Base-by-base conservation (phyloP, 2,329 filamentous ascomycete genomes). In the Trichophyton rubrum region DNA sequence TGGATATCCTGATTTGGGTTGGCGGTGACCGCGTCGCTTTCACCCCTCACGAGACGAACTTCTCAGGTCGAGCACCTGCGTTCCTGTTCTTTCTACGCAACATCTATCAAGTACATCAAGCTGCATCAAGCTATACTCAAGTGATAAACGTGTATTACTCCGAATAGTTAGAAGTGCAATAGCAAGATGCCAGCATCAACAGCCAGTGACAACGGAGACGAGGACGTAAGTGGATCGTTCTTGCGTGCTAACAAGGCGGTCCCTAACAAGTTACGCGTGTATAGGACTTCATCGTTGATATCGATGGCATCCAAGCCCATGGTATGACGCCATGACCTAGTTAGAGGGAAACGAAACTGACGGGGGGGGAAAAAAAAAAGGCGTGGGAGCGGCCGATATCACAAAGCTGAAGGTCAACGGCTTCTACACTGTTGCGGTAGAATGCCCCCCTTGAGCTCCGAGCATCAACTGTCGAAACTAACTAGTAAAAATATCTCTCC, bases 261-360 rank as follows among this genome's bases (percentile, higher is more conserved):
- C 15, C 4, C 40, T 43, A 17, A 43, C 45, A 49, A 20, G 5
- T 8, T 22, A 20, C 17, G n/a, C 17, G n/a, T 27, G 1, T 11
- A 77, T 74, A 84, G 65, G 71, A 71, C 66, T 80, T 80, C 70
- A 86, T 87, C 64, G 75, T 86, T 60, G 84, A 87, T 66, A 83
- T 88, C 62, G 85, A 88, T 62, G 75, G 78, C 51, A 82, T 88
- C 35, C 84, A 86, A 70, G 78, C 81, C 38, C 84, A 87, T 70
- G 85, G 82, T 81, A 17, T 38, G 15, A 11, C 20, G 13, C 22
- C 56, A 24, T 53, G 49, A 7, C 51, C 22, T 17, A 17, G 33
- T 38, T 4, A 38, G 33, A 38, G 33, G 2, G 2, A 4, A 35
- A 24, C 27, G 3, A 27, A 11, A 9, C 22, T 41, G 56, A 30